A percentile compares a stretch with the other conserved stretches of the same genome.
These are phyloP conservation scores for Thozetella sp. DNA, from an alignment of 495 filamentous ascomycete genomes.

Conservation along the genomic window DNA sequence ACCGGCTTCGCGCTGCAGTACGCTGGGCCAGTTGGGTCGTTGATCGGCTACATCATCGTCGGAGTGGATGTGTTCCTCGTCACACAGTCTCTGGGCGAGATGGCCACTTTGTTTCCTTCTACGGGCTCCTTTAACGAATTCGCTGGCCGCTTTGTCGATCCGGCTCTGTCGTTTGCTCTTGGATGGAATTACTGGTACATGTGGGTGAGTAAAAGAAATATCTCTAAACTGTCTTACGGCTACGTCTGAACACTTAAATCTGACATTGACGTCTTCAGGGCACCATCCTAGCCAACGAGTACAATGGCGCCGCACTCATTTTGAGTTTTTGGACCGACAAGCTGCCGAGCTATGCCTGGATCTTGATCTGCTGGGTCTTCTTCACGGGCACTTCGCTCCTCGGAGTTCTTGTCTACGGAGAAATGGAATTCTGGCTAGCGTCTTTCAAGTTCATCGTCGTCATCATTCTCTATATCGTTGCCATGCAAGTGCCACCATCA, in stretches of 20 bases:
- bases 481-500: slow-evolving; percentile 16
- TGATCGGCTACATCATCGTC: slow-evolving; percentile 57
- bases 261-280: background rate
- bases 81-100: slow-evolving; percentile 61
- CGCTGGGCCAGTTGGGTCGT: slow-evolving; percentile 52
- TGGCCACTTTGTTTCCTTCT: slow-evolving; percentile 57
- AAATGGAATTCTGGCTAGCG: slow-evolving; percentile 50
- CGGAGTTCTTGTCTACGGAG: slow-evolving; percentile 45
- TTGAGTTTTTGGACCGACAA: slow-evolving; percentile 22
- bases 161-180: slow-evolving; percentile 51
- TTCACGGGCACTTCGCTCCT: slow-evolving; percentile 42
- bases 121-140: slow-evolving; percentile 58
- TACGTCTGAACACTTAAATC: background rate
- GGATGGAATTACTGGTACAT: slow-evolving; percentile 62
- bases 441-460: slow-evolving; percentile 41
- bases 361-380: slow-evolving; percentile 57
- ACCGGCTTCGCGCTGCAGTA: slow-evolving; percentile 53
- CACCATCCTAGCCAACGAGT: slow-evolving; percentile 47
- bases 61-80: slow-evolving; percentile 61
- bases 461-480: slow-evolving; percentile 47
- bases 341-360: slow-evolving; percentile 52
- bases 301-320: slow-evolving; percentile 24
- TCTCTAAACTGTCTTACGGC: background rate
- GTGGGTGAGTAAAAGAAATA: slow-evolving; percentile 34
- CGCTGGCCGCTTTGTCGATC: slow-evolving; percentile 55